These are phyloP conservation scores for Salix brachista DNA, from an alignment of 345 rosid species.

Conservation along the genomic window DNA sequence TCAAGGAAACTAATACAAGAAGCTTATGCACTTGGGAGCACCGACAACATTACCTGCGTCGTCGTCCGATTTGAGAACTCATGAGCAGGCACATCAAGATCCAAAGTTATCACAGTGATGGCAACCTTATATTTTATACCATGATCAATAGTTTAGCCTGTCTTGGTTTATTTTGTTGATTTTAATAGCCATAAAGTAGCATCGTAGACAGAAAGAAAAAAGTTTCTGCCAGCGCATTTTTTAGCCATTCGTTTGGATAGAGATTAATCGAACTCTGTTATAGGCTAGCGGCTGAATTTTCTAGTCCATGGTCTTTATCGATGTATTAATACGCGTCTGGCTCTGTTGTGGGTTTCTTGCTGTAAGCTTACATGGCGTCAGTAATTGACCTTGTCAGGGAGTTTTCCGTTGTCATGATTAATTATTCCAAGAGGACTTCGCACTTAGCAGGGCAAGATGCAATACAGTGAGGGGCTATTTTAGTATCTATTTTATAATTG, in stretches of 20 bases:
- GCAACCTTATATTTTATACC: not conserved
- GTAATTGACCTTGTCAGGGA: not conserved
- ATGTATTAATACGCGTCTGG: constrained; percentile 10
- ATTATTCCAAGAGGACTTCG: not conserved
- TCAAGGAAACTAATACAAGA: constrained; percentile 42
- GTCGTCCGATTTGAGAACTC: constrained; percentile 38
- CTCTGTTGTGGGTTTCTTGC: not conserved
- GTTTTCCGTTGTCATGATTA: not conserved
- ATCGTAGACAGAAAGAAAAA: constrained; percentile 5
- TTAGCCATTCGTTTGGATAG: not conserved
- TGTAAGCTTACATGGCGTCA: not conserved
- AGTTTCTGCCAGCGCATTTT: not conserved
- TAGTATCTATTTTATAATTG: no score
- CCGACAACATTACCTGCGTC: constrained; percentile 51
- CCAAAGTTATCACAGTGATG: not conserved
- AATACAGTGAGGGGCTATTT: no score
- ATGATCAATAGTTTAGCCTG: not conserved
- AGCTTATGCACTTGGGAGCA: constrained; percentile 43
- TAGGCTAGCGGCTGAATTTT: constrained; percentile 10
- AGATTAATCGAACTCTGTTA: not conserved
- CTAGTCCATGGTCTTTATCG: not conserved
- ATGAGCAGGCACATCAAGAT: constrained; percentile 8
- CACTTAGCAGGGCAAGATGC: no score
- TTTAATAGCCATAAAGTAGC: not conserved
- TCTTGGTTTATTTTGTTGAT: not conserved